Base-by-base conservation (phyloP, 2,329 filamentous ascomycete species). In the Mycocentrospora acerina region DNA sequence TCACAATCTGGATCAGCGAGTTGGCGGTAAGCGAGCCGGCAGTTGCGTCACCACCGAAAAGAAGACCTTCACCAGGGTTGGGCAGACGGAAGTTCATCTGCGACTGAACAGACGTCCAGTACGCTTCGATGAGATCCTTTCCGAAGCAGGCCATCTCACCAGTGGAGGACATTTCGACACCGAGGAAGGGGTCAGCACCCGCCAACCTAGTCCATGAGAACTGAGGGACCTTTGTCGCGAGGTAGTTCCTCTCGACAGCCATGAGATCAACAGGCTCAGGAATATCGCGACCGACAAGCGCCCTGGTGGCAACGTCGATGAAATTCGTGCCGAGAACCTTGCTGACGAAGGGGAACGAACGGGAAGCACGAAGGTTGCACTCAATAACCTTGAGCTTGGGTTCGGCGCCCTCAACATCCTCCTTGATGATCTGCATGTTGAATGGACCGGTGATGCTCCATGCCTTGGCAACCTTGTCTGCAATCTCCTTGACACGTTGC, bases 341-440 rank as follows among this genome's bases (percentile, higher is more conserved):
- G 80, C 86, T 91, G 67, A 95, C 90, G 71, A 97, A 97, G 64
- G 93, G 91, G 83, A 97, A 97, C 1, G 91, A 97, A 48, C 91
- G 90, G 44, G 91, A 97, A 40, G 91, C 93, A 68, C 91, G 91
- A 47, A 97, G 83, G 71, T 97, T 97, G 77, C 91, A 97, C 73
- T 97, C 91, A 49, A 97, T 97, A 61, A 97, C 91, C 78, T 96
- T 96, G 52, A 97, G 81, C 18, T 80, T 77, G 24, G 87, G 81
- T 62, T 85, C 80, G 39, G 84, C 85, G 41, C 86, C 86, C 42
- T 88, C 83, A 22, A 85, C 81, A 60, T 86, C 76, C 10, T 88
- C 89, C 76, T 95, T 95, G 80, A 98, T 97, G 71, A 98, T 95
- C 68, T 98, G 93, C 91, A 98, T 97, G 80, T 98, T 98, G 82